Base-by-base conservation (phyloP, 176 grass and related monocot species). In the Rhynchospora breviuscula region DNA sequence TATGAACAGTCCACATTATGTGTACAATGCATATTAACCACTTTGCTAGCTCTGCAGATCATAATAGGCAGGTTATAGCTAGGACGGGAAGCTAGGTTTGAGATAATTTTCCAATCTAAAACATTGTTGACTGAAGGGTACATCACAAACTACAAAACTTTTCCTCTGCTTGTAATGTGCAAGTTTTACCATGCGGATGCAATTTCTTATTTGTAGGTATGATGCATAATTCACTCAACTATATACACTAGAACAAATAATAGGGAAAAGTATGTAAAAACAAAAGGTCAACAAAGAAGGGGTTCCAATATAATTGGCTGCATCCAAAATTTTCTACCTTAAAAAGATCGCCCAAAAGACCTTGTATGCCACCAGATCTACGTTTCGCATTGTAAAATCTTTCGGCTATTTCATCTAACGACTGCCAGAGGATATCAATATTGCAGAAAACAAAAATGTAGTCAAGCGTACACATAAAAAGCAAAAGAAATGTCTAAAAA, bases 261-360 rank as follows among this genome's bases (percentile, higher is more conserved):
- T 70, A n/a, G 33, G 67, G 35, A 10, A 8, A 66, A 83, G 43
- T 48, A 23, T 51, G 33, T 35, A 79, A 44, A 68, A 72, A 40
- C 5, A 54, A 70, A 33, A 56, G 10, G 31, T 31, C n/a, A 62
- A 62, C 70, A 66, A 49, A 58, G 25, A 84, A 54, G 51, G 19
- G 43, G 46, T 70, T 60, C 2, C n/a, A 72, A 13, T 66, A 61
- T 66, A 61, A 18, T 62, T 13, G 31, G 6, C 19, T 15, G 59
- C 12, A 62, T 59, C 67, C 11, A 23, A 58, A 31, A 61, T 26
- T 21, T 17, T 62, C 74, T 89, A 99, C 96, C 93, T 91, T 95
- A 80, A 99, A 99, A 86, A 99, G 87, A 62, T 98, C 96, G 35
- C 91, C 88, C 26, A 99, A 95, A 88, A 99, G 89, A 82, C 96